Conservation (phyloP, 2,329 filamentous ascomycete genomes). For the Penicillium sp. region DNA sequence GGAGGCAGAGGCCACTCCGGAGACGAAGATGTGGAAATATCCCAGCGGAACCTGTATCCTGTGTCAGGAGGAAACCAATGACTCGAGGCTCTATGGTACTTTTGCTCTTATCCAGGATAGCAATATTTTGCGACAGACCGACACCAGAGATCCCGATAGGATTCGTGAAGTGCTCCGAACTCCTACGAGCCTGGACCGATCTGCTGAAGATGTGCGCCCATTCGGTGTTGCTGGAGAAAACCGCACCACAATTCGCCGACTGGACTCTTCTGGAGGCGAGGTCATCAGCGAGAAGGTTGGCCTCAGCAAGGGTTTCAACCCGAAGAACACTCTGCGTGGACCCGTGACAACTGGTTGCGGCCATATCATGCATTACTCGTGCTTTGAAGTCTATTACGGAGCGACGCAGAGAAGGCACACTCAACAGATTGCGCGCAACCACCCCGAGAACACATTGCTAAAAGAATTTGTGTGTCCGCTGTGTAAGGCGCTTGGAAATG, state of each 20-base stretch:
- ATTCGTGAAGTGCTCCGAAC: slow-evolving; percentile 76
- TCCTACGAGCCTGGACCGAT: slow-evolving; percentile 76
- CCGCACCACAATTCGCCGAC: slow-evolving; percentile 67
- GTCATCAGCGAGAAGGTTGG: slow-evolving; percentile 72
- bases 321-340: slow-evolving; percentile 61
- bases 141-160: slow-evolving; percentile 74
- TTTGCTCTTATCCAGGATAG: slow-evolving; percentile 88
- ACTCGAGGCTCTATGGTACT: slow-evolving; percentile 82
- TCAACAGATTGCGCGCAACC: slow-evolving; percentile 89
- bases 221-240: slow-evolving; percentile 92
- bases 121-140: slow-evolving; percentile 78
- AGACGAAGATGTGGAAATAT: slow-evolving; percentile 81
- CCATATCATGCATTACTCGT: slow-evolving; percentile 97
- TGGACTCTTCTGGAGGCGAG: slow-evolving; percentile 66
- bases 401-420: slow-evolving; percentile 78
- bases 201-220: slow-evolving; percentile 75
- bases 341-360: slow-evolving; percentile 88
- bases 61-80: slow-evolving; percentile 93
- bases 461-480: slow-evolving; percentile 95
- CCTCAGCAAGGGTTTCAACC: slow-evolving; percentile 83
- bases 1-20: slow-evolving; percentile 49
- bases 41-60: slow-evolving; percentile 90
- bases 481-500: slow-evolving; percentile 93
- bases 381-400: slow-evolving; percentile 86
- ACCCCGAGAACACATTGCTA: slow-evolving; percentile 72